Evolutionary conservation across 129 eudicot genomes (phyloP).

Genomic region (Flaveria brownii): DNA sequence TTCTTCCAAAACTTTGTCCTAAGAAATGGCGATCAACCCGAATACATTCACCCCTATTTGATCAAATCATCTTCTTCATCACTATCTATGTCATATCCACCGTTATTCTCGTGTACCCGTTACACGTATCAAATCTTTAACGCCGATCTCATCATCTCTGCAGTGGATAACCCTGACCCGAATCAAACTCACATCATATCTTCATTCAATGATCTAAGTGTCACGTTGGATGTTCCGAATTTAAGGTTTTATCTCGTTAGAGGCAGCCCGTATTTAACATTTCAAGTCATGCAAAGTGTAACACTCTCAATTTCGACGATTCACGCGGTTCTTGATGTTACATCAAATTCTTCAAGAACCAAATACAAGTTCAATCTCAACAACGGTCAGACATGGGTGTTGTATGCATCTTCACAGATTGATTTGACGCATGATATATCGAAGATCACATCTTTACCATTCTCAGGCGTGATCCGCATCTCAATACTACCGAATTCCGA

Average conservation of each 20-base stretch:
- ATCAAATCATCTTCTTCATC: constrained; percentile 60
- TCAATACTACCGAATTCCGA: constrained; percentile 52
- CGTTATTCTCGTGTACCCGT: constrained; percentile 48
- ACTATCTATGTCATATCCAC: constrained; percentile 70
- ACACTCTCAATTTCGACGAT: constrained; percentile 60
- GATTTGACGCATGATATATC: constrained; percentile 53
- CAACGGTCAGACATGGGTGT: constrained; percentile 80
- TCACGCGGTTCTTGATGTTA: constrained; percentile 67
- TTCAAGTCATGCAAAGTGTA: constrained; percentile 38
- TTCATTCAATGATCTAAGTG: constrained; percentile 67
- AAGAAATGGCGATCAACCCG: constrained; percentile 91
- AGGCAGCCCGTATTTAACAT: constrained; percentile 86
- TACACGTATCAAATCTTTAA: constrained; percentile 63
- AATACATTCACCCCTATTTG: constrained; percentile 83
- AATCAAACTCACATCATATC: constrained; percentile 60
- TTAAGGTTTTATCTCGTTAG: constrained; percentile 73
- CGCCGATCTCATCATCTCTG: constrained; percentile 71
- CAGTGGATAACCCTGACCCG: constrained; percentile 44
- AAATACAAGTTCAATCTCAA: constrained; percentile 63
- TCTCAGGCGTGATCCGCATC: constrained; percentile 70
- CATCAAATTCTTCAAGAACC: constrained; percentile 56
- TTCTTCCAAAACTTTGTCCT: constrained; percentile 87
- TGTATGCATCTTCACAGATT: constrained; percentile 73
- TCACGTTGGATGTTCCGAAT: constrained; percentile 70
- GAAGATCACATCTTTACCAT: constrained; percentile 51